Base-by-base conservation (phyloP, 192 early-diverging fungal species). In the Haplosporangium gracile region DNA sequence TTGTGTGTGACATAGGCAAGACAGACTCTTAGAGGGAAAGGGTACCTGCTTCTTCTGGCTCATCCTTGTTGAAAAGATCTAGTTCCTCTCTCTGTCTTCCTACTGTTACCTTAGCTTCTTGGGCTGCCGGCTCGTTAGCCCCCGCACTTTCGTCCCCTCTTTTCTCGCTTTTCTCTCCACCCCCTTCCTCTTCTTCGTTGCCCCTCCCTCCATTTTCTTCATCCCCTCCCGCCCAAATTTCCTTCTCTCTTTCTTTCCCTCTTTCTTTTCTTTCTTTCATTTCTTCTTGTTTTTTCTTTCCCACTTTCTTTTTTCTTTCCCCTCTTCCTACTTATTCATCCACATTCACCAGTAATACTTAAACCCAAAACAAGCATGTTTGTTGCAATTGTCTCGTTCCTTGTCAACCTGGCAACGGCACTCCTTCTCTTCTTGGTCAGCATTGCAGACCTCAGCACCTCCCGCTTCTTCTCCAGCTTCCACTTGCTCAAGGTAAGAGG, bases 381-480 rank as follows among this genome's bases (percentile, higher is more conserved):
- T 42, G 53, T 78, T 4, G 42, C 76, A 7, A 39, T 78, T 15
- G 68, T 85, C 4, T 80, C 83, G 7, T 77, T 77, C 78, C 22
- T 85, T 15, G 49, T 85, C 57, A 85, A 85, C 60, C 45, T 80
- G 9, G 60, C 26, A n/a, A 76, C 70, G 47, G 60, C 75, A 4
- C 22, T 85, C n/a, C 69, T 77, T n/a, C 63, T 85, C 69, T 73
- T 85, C 65, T 39, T 85, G 57, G 75, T 85, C 75, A 73, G 55
- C 74, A 72, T 85, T 43, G 83, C 78, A 40, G 47, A 80, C n/a
- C 63, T 85, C 45, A 40, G 70, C 22, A 65, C 74, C 1, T 55
- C 72, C 29, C 70, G 70, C 2, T 80, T 80, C 47, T 85, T 80
- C 22, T 77, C 83, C 16, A 65, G 70, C 8, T 85, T 80, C 71